Conservation (phyloP, 192 early-diverging fungal species). For the Podila epigama region DNA sequence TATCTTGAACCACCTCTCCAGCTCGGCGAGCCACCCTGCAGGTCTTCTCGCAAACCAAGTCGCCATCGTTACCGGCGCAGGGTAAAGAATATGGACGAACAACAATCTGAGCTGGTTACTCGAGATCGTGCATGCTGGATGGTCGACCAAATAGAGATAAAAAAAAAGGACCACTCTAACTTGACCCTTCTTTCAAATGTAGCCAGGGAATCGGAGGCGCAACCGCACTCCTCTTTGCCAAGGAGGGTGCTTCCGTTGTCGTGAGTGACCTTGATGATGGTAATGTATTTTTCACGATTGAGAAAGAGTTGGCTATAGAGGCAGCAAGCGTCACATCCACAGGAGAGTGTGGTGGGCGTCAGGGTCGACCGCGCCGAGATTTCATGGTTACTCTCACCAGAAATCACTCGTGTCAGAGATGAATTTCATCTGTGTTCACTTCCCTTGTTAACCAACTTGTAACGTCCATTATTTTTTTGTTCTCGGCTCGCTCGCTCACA, state of each 20-base stretch:
- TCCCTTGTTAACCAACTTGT: not conserved
- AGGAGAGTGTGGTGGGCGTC: too few relatives aligned
- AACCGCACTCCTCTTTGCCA: conserved; percentile 88
- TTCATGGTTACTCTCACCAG: too few relatives aligned
- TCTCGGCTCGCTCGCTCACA: not conserved
- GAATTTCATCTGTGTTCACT: not conserved
- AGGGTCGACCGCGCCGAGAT: too few relatives aligned
- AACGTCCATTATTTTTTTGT: not conserved
- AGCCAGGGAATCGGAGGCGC: conserved; percentile 88
- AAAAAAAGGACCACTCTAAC: not conserved
- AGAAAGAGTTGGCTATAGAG: too few relatives aligned
- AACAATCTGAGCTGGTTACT: too few relatives aligned
- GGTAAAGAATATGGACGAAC: too few relatives aligned
- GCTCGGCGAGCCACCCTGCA: conserved; percentile 53
- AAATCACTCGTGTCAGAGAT: too few relatives aligned
- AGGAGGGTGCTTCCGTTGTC: conserved; percentile 88
- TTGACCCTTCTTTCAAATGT: not conserved
- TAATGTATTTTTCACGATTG: conserved; percentile 13
- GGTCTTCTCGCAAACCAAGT: conserved; percentile 66
- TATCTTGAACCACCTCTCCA: conserved; percentile 45
- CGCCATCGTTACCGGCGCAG: conserved; percentile 71
- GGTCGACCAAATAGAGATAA: not conserved
- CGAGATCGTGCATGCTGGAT: too few relatives aligned
- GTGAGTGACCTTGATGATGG: conserved; percentile 90
- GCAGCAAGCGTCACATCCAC: too few relatives aligned